These are phyloP conservation scores for Colletotrichum sp. DNA, from an alignment of 2,329 filamentous ascomycete genomes.

Conservation along the genomic window DNA sequence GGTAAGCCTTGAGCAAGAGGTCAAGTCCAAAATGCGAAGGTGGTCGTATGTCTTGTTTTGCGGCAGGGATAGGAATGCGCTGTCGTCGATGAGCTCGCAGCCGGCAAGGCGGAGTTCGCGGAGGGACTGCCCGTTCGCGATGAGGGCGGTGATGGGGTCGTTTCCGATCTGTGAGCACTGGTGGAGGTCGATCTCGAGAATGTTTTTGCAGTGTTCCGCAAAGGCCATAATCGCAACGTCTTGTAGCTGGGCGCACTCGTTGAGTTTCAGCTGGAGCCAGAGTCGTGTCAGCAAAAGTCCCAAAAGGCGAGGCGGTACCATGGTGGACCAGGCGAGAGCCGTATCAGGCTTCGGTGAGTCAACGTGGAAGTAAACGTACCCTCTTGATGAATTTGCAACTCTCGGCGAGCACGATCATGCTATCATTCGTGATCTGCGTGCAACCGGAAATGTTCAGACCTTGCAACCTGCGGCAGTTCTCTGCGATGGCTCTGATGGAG, in stretches of 20 bases:
- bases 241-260: slow-evolving; percentile 84
- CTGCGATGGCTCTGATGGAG: slow-evolving; percentile 78
- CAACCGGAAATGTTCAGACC: slow-evolving; percentile 93
- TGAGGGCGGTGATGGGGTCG: slow-evolving; percentile 78
- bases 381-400: slow-evolving; percentile 87
- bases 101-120: slow-evolving; percentile 87
- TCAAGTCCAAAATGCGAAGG: slow-evolving; percentile 90
- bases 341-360: neutral
- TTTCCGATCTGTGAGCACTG: slow-evolving; percentile 84
- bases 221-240: slow-evolving; percentile 85
- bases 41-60: slow-evolving; percentile 76
- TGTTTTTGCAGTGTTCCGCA: slow-evolving; percentile 85
- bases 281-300: slow-evolving; percentile 30
- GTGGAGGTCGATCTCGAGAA: slow-evolving; percentile 95
- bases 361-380: slow-evolving; percentile 51
- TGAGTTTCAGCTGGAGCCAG: slow-evolving; percentile 78
- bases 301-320: neutral
- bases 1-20: slow-evolving; percentile 82
- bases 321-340: neutral
- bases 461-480: slow-evolving; percentile 84
- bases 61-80: slow-evolving; percentile 84
- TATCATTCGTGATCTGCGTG: slow-evolving; percentile 82
- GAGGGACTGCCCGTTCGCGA: slow-evolving; percentile 80
- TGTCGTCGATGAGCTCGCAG: slow-evolving; percentile 83
- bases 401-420: slow-evolving; percentile 78